Evolutionary conservation across 106 monocot species (phyloP), one percentile per base, ranked within the genome.

Genomic region (Triglochin maritima): DNA sequence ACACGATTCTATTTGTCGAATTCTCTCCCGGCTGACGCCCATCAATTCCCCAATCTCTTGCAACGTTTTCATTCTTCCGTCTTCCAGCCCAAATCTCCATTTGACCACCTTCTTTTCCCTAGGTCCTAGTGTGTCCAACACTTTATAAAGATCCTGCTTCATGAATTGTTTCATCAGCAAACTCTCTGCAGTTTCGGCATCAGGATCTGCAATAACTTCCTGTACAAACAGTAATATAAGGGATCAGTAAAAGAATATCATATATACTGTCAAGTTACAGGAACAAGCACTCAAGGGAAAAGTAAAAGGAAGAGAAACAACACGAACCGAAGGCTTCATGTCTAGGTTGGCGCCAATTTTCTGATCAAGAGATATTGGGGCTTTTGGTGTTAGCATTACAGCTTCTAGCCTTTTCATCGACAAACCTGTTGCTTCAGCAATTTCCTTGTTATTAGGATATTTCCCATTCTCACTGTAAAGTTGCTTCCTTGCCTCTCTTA

Each of bases 1-100:
- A 64, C 71, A 80, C 6, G 84, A 83, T 71, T 90, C 95, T 48
- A 95, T 95, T 62, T 95, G 95, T 51, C 87, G 69, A 65, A 95
- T 82, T 65, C 95, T 85, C 76, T 95, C 95, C 70, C 90, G 72
- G 76, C 90, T 85, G 45, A 95, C 78, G 44, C 87, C 87, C 80
- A 95, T 85, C 17, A 74, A 49, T 29, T 87, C 85, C 14, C 95
- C 90, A 17, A 90, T 95, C 69, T 95, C 95, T 62, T 95, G 95
- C 43, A 85, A 64, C 3, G 95, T 95, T 54, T 83, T 90, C 83
- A 81, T 76, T 59, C 87, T 82, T 17, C 87, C 90, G 76, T 85
- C 87, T 17, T 87, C 87, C 7, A 95, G 65, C 2, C 95, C 95
- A 64, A 87, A 95, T 69, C 95, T 83, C 83, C 83, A 83, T 57